phyloP scores from a whole-genome alignment of 257 asterid species.

The Nicotiana tomentosiformis region DNA sequence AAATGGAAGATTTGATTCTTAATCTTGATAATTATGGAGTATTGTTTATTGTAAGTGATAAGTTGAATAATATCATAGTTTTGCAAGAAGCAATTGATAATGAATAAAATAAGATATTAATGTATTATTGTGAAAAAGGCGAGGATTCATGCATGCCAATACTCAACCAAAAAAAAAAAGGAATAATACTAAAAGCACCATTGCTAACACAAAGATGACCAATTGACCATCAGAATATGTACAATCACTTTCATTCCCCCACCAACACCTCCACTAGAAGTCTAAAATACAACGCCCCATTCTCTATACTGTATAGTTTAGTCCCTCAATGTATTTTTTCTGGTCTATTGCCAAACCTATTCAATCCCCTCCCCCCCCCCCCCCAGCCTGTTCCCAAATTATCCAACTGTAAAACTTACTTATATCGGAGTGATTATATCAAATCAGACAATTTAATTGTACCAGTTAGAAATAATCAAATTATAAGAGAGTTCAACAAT shows the following conservation, averaged over 20 bases:
- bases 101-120: background rate
- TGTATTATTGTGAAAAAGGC: background rate
- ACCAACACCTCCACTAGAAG: background rate
- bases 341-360: no score
- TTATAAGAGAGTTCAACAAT: background rate
- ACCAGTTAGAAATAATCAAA: no score
- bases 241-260: slow-evolving; percentile 15
- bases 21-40: background rate
- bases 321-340: no score
- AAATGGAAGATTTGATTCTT: background rate
- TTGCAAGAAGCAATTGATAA: background rate
- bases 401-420: no score
- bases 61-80: background rate
- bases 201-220: background rate
- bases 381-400: no score
- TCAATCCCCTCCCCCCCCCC: no score
- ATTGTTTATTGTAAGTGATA: background rate
- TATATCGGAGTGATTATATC: no score
- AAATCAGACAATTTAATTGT: no score
- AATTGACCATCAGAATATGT: slow-evolving; percentile 5
- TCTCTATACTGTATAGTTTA: background rate
- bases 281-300: background rate
- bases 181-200: background rate
- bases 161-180: no score
- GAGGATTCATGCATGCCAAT: background rate